Evolutionary conservation across 139 green algal species (phyloP).

Genomic region (Chlorella sorokiniana): DNA sequence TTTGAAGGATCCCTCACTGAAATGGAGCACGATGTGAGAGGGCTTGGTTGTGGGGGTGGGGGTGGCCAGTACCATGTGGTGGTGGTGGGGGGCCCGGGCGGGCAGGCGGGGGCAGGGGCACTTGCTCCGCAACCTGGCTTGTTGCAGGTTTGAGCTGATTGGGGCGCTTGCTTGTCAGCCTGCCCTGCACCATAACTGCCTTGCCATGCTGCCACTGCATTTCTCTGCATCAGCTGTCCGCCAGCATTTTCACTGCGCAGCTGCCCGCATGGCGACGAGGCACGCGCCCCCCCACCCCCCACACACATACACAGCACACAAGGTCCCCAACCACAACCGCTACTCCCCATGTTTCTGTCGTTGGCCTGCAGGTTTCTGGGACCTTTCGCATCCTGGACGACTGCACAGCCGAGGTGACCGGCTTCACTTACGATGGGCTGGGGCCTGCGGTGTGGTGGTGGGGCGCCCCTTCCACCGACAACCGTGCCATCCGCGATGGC

Average conservation of each 20-base stretch:
- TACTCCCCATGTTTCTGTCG: too few relatives aligned
- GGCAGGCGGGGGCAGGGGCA: too few relatives aligned
- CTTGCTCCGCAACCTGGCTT: too few relatives aligned
- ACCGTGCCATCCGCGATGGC: background rate
- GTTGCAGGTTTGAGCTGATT: too few relatives aligned
- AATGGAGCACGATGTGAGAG: constrained; percentile 5
- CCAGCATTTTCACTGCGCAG: too few relatives aligned
- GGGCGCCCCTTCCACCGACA: constrained; percentile 6
- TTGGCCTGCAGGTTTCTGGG: background rate
- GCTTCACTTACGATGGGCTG: constrained; percentile 9
- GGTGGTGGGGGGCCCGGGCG: background rate
- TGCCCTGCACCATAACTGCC: background rate
- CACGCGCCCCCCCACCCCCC: too few relatives aligned
- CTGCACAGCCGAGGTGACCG: background rate
- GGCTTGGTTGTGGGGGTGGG: background rate
- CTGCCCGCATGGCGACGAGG: too few relatives aligned
- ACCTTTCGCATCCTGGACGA: background rate
- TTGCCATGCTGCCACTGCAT: background rate
- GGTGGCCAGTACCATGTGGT: background rate
- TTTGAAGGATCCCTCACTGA: background rate
- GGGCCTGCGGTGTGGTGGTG: constrained; percentile 7
- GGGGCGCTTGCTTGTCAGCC: background rate
- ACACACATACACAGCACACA: too few relatives aligned
- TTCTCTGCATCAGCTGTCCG: too few relatives aligned
- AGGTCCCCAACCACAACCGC: too few relatives aligned